Evolutionary conservation across 225 moss, liverwort and hornwort genomes (phyloP).

Genomic region (Pseudoscleropodium purum): DNA sequence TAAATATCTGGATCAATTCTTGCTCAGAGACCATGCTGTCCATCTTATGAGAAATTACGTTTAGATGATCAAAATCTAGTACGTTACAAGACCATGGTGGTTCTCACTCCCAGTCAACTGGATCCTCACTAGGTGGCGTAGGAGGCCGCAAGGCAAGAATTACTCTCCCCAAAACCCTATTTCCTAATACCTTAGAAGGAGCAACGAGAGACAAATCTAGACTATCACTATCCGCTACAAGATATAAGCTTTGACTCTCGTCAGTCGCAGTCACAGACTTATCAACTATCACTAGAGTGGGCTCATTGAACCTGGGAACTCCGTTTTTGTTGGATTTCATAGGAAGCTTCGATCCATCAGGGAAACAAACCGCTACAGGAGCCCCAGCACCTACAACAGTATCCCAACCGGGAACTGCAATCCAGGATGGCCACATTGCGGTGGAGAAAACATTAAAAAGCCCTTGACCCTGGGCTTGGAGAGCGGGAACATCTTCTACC

Average conservation of each 20-base stretch:
- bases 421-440: constrained; percentile 53
- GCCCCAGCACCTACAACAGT: constrained; percentile 33
- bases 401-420: constrained; percentile 60
- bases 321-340: constrained; percentile 26
- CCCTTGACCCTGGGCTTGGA: constrained; percentile 8
- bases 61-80: not conserved
- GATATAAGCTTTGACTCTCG: constrained; percentile 21
- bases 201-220: constrained; percentile 22
- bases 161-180: constrained; percentile 59
- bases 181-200: constrained; percentile 13
- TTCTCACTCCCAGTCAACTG: constrained; percentile 45
- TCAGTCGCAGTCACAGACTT: constrained; percentile 32
- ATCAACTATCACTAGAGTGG: constrained; percentile 69
- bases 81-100: not conserved
- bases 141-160: constrained; percentile 70
- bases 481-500: constrained; percentile 31
- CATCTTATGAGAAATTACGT: not conserved
- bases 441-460: constrained; percentile 44
- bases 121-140: constrained; percentile 6
- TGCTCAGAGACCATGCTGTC: not conserved
- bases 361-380: constrained; percentile 55
- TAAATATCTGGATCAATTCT: not conserved
- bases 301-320: constrained; percentile 4
- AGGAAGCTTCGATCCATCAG: constrained; percentile 42
- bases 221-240: constrained; percentile 21